Evolutionary conservation across 495 filamentous ascomycete species (phyloP).

Genomic region (Xylaria flabelliformis): DNA sequence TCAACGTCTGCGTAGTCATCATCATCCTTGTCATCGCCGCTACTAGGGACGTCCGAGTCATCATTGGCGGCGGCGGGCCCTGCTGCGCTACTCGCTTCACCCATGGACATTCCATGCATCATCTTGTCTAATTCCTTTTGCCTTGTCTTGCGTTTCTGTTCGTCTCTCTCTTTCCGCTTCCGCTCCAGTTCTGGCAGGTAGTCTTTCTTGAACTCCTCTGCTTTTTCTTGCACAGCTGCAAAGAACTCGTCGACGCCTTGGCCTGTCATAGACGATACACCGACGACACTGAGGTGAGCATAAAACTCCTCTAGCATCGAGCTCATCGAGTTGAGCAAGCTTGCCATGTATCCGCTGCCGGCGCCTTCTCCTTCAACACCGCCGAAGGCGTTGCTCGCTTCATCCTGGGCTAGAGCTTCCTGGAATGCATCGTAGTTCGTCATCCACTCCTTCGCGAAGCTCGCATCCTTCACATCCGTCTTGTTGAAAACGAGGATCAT

Average conservation of each 20-base stretch:
- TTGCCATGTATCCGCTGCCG: constrained; percentile 97
- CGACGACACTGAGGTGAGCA: constrained; percentile 86
- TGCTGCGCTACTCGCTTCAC: constrained; percentile 38
- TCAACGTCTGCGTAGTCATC: constrained; percentile 57
- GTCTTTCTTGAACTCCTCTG: constrained; percentile 86
- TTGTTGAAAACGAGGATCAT: constrained; percentile 99
- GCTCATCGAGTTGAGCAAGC: constrained; percentile 94
- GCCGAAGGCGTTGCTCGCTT: constrained; percentile 77
- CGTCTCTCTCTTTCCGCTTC: constrained; percentile 74
- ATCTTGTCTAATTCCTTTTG: constrained; percentile 86
- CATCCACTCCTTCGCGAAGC: constrained; percentile 99
- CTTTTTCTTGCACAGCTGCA: constrained; percentile 81
- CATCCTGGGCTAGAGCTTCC: constrained; percentile 77
- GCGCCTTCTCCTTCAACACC: constrained; percentile 69
- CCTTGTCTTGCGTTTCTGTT: constrained; percentile 69
- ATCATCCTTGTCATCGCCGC: constrained; percentile 51
- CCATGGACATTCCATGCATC: constrained; percentile 92
- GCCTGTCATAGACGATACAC: constrained; percentile 91
- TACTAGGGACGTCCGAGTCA: constrained; percentile 60
- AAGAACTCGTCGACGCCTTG: constrained; percentile 94
- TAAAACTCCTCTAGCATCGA: constrained; percentile 99
- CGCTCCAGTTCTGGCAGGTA: constrained; percentile 92
- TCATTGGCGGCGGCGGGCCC: constrained; percentile 50
- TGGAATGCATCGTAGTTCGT: constrained; percentile 98
- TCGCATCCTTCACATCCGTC: constrained; percentile 89